phyloP scores from a whole-genome alignment of 2,329 filamentous ascomycete genomes.

The Fusarium cicatricum region DNA sequence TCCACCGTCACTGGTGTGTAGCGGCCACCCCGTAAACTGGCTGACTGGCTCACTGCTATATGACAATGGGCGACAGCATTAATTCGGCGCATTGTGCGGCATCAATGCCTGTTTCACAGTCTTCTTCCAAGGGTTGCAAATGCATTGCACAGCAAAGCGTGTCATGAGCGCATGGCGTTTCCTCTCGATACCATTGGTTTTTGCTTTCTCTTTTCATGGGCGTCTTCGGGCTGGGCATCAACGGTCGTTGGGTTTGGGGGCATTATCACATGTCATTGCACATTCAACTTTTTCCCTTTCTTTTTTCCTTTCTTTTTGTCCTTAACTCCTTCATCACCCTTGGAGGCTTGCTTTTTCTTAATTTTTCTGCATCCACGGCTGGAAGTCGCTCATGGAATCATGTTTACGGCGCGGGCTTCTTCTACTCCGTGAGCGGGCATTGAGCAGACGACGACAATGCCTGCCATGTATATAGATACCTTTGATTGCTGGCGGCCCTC shows the following conservation, averaged over 20 bases:
- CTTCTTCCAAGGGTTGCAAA: constrained; percentile 44
- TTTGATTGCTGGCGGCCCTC: constrained; percentile 32
- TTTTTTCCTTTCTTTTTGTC: constrained; percentile 11
- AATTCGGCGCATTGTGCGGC: constrained; percentile 38
- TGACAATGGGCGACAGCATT: constrained; percentile 36
- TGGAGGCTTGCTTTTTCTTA: constrained; percentile 33
- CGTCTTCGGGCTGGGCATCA: constrained; percentile 40
- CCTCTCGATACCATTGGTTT: constrained; percentile 55
- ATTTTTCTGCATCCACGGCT: constrained; percentile 30
- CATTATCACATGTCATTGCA: constrained; percentile 36
- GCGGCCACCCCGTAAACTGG: constrained; percentile 65
- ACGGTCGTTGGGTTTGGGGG: constrained; percentile 34
- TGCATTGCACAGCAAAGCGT: constrained; percentile 55
- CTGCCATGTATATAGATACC: constrained; percentile 41
- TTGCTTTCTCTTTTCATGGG: constrained; percentile 39
- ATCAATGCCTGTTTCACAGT: constrained; percentile 44
- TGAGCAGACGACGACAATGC: constrained; percentile 30
- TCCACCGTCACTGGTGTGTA: constrained; percentile 97
- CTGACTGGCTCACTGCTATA: constrained; percentile 15
- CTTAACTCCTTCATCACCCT: constrained; percentile 25
- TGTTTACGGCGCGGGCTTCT: constrained; percentile 3
- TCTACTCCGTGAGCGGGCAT: constrained; percentile 17
- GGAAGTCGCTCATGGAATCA: constrained; percentile 6
- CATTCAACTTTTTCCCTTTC: constrained; percentile 27
- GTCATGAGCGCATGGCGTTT: constrained; percentile 53